These are phyloP conservation scores for Aureobasidium sp. DNA, from an alignment of 2,329 filamentous ascomycete species.

Conservation along the genomic window DNA sequence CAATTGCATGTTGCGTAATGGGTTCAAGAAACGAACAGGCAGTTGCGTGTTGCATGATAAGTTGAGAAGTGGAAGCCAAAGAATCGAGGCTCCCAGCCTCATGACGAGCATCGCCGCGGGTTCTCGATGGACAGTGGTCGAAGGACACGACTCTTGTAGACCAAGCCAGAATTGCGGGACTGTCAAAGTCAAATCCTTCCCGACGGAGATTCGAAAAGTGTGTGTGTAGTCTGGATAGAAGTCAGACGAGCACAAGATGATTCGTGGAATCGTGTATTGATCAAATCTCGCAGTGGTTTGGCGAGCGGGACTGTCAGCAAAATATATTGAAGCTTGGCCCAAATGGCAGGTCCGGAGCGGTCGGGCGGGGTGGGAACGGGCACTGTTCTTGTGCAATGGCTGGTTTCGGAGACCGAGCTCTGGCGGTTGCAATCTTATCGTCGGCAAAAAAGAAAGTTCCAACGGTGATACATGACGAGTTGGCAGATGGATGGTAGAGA, in stretches of 20 bases:
- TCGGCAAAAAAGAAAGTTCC: slow-evolving; percentile 2
- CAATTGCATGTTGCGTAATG: background rate
- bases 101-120: background rate
- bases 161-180: background rate
- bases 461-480: background rate
- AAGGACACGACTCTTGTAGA: background rate
- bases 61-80: background rate
- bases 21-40: background rate
- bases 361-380: background rate
- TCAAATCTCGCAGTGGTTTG: slow-evolving; percentile 4
- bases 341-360: background rate
- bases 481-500: background rate
- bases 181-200: background rate
- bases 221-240: background rate
- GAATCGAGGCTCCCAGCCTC: background rate
- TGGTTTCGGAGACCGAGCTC: slow-evolving; percentile 5
- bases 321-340: background rate
- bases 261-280: background rate
- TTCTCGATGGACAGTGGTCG: background rate
- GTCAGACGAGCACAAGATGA: background rate
- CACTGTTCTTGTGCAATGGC: background rate
- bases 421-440: slow-evolving; percentile 11
- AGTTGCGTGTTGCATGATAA: background rate
- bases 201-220: background rate
- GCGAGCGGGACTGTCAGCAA: background rate